phyloP scores from a whole-genome alignment of 768 basidiomycete species.

The Hygrophoropsis aurantiaca region DNA sequence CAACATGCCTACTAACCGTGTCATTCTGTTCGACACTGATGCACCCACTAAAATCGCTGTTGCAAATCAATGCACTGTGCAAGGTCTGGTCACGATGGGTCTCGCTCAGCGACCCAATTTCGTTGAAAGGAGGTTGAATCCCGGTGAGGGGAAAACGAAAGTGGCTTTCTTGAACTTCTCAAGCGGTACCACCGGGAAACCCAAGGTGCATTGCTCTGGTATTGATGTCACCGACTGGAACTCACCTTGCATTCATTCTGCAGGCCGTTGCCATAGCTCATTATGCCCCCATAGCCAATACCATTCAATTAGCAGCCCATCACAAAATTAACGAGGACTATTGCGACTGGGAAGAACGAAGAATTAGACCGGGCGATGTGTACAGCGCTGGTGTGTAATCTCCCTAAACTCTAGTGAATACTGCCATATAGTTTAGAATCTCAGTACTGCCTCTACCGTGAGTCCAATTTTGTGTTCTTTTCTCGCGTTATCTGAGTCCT shows the following conservation, averaged over 20 bases:
- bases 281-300: constrained; percentile 57
- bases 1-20: constrained; percentile 42
- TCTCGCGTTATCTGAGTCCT: constrained; percentile 8
- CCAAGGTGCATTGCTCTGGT: constrained; percentile 56
- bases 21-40: constrained; percentile 41
- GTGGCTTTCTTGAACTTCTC: constrained; percentile 73
- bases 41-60: neutral
- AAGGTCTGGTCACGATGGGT: constrained; percentile 50
- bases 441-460: constrained; percentile 63
- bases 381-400: constrained; percentile 51
- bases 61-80: constrained; percentile 36
- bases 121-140: constrained; percentile 47
- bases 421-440: neutral
- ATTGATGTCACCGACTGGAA: too few species aligned
- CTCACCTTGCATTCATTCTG: neutral
- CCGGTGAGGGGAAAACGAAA: constrained; percentile 67
- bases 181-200: constrained; percentile 73
- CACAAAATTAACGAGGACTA: constrained; percentile 47
- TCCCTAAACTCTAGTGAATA: neutral
- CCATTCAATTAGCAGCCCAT: constrained; percentile 60
- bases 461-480: constrained; percentile 20
- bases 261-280: constrained; percentile 65
- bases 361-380: constrained; percentile 62
- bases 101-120: constrained; percentile 37
- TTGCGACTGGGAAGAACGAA: constrained; percentile 43